Evolutionary conservation across 1,284 basidiomycete species (phyloP).

Genomic region (Boletellus deceptivus): DNA sequence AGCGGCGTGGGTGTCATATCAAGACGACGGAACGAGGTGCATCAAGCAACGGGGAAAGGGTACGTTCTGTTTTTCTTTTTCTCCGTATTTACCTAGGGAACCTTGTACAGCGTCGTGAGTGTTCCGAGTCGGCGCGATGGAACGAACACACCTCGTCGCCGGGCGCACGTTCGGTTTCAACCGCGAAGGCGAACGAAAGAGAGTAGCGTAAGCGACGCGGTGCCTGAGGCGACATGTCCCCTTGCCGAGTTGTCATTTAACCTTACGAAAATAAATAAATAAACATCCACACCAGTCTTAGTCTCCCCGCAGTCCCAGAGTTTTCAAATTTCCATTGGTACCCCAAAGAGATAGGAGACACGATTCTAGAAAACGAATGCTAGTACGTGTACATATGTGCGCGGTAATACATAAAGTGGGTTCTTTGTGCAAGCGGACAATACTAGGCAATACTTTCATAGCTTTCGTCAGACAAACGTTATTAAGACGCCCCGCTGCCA

Average conservation of each 20-base stretch:
- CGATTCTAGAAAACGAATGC: conserved; percentile 21
- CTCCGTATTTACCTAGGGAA: too few species aligned
- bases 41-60: too few species aligned
- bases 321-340: not conserved
- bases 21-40: not conserved
- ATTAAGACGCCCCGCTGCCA: conserved; percentile 1
- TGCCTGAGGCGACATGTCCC: too few species aligned
- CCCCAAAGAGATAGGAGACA: not conserved
- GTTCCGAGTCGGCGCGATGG: not conserved
- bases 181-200: not conserved
- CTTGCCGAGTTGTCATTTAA: not conserved
- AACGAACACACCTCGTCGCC: not conserved
- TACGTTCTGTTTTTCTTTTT: too few species aligned
- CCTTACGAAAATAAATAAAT: too few species aligned
- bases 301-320: not conserved
- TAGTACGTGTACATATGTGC: conserved; percentile 32
- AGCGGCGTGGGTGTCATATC: conserved; percentile 24
- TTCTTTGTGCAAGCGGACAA: conserved; percentile 18
- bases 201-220: too few species aligned
- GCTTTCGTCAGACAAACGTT: conserved; percentile 21
- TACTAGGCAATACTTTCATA: conserved; percentile 14
- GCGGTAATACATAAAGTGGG: conserved; percentile 29
- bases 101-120: not conserved
- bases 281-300: too few species aligned
- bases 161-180: not conserved